Percentiles rank a stretch among this genome's conserved stretches.
Conservation (phyloP, 805 yeast genomes). For the Candida peoriensis region DNA sequence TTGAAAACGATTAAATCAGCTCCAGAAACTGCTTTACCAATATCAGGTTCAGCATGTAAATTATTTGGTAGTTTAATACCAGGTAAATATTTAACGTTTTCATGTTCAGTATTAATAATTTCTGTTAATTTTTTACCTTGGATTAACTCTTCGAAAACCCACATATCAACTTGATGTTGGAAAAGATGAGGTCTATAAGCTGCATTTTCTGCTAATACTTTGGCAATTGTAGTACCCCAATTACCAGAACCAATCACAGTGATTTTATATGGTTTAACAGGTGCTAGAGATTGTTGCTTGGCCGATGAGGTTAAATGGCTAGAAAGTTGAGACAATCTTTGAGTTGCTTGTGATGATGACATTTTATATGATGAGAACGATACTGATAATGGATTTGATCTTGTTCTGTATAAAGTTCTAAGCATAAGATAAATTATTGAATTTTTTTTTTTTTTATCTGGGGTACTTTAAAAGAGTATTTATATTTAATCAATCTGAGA, state of each 20-base stretch:
- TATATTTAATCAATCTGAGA: too few relatives aligned
- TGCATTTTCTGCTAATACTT: constrained; percentile 87
- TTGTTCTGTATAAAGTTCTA: too few relatives aligned
- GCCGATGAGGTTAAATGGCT: constrained; percentile 14
- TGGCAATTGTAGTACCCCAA: constrained; percentile 98
- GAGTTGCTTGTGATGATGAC: constrained; percentile 9
- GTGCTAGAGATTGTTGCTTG: constrained; percentile 17
- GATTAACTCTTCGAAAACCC: constrained; percentile 89
- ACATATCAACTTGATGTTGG: constrained; percentile 77
- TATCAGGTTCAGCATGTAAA: constrained; percentile 81
- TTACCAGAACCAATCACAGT: constrained; percentile 94
- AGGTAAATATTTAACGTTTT: constrained; percentile 94
- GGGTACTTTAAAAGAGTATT: too few relatives aligned
- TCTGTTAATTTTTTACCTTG: constrained; percentile 74
- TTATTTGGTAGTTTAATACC: constrained; percentile 81
- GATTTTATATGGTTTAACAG: constrained; percentile 41
- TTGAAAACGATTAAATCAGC: constrained; percentile 90
- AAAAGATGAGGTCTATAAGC: constrained; percentile 68
- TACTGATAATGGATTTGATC: too few relatives aligned
- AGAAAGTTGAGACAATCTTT: constrained; percentile 20
- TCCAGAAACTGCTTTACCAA: constrained; percentile 67
- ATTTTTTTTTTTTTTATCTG: too few relatives aligned
- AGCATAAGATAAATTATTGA: too few relatives aligned
- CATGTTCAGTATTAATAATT: constrained; percentile 85
- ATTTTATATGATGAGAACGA: too few relatives aligned